A percentile compares a stretch with the other conserved stretches of the same genome.
phyloP scores from a whole-genome alignment of 2,329 filamentous ascomycete species.

The Pyricularia pennisetigena region DNA sequence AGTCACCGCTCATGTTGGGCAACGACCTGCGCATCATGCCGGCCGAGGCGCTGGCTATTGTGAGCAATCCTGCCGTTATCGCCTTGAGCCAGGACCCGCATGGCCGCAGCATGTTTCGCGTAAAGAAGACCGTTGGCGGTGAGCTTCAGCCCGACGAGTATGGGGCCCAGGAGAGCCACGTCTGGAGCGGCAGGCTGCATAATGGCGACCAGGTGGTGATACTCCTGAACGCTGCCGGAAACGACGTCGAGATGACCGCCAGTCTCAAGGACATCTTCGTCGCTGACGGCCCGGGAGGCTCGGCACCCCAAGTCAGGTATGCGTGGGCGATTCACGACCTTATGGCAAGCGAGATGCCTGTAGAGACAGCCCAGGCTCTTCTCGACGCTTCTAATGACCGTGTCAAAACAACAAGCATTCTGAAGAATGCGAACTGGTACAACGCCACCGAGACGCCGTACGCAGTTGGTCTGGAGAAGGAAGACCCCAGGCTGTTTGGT shows the following conservation, averaged over 20 bases:
- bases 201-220: slow-evolving; percentile 17
- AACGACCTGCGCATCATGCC: slow-evolving; percentile 16
- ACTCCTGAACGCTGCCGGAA: slow-evolving; percentile 33
- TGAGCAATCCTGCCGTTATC: slow-evolving; percentile 30
- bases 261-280: slow-evolving; percentile 42
- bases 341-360: slow-evolving; percentile 44
- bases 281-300: slow-evolving; percentile 30
- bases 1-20: slow-evolving; percentile 13
- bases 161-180: slow-evolving; percentile 10
- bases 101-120: slow-evolving; percentile 24
- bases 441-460: slow-evolving; percentile 39
- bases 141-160: slow-evolving; percentile 7
- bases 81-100: slow-evolving; percentile 29
- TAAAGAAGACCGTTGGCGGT: slow-evolving; percentile 4
- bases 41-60: slow-evolving; percentile 23
- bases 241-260: slow-evolving; percentile 33
- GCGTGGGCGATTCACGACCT: slow-evolving; percentile 44
- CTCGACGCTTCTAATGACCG: slow-evolving; percentile 27
- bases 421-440: slow-evolving; percentile 18
- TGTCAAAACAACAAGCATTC: slow-evolving; percentile 13
- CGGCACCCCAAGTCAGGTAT: slow-evolving; percentile 27
- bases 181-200: slow-evolving; percentile 29
- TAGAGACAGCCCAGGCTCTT: slow-evolving; percentile 30
- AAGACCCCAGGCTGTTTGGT: slow-evolving; percentile 34
- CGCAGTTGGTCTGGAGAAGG: slow-evolving; percentile 30